phyloP scores from a whole-genome alignment of 2,329 filamentous ascomycete species.

The Colletotrichum australisinense region DNA sequence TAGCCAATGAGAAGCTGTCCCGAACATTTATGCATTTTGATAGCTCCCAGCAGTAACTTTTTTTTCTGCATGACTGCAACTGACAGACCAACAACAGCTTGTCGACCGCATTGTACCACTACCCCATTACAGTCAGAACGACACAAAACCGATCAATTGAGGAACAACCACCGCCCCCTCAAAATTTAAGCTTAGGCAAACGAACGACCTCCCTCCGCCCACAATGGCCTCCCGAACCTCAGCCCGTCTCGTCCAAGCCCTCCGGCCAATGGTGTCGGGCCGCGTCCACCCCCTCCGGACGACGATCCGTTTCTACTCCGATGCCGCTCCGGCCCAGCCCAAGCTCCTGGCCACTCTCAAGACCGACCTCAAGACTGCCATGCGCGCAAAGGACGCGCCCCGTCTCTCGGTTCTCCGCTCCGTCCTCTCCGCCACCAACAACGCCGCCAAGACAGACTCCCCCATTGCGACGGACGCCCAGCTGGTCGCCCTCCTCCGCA shows the following conservation, averaged over 20 bases:
- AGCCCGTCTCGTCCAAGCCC: slow-evolving; percentile 38
- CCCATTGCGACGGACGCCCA: slow-evolving; percentile 79
- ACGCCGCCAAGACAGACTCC: slow-evolving; percentile 77
- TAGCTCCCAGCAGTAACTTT: not conserved
- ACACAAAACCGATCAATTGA: not conserved
- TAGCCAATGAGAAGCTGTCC: slow-evolving; percentile 34
- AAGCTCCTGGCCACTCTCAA: slow-evolving; percentile 66
- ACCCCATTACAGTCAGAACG: not conserved
- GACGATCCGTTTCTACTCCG: slow-evolving; percentile 37
- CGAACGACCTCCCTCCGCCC: not conserved
- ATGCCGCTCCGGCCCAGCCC: slow-evolving; percentile 50
- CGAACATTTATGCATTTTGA: not conserved
- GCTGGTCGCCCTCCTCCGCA: slow-evolving; percentile 75
- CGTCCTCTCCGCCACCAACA: slow-evolving; percentile 77
- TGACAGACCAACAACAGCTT: not conserved
- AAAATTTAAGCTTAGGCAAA: not conserved
- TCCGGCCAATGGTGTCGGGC: slow-evolving; percentile 36
- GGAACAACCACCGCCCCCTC: not conserved
- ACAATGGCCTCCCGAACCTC: slow-evolving; percentile 42
- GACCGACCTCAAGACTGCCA: slow-evolving; percentile 72
- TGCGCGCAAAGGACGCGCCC: slow-evolving; percentile 72
- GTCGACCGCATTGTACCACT: not conserved
- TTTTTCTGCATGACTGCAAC: not conserved
- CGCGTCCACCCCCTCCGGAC: slow-evolving; percentile 30
- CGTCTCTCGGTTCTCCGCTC: slow-evolving; percentile 76